Evolutionary conservation across 2,329 filamentous ascomycete genomes (phyloP).

Genomic region (Penicillium sp.): DNA sequence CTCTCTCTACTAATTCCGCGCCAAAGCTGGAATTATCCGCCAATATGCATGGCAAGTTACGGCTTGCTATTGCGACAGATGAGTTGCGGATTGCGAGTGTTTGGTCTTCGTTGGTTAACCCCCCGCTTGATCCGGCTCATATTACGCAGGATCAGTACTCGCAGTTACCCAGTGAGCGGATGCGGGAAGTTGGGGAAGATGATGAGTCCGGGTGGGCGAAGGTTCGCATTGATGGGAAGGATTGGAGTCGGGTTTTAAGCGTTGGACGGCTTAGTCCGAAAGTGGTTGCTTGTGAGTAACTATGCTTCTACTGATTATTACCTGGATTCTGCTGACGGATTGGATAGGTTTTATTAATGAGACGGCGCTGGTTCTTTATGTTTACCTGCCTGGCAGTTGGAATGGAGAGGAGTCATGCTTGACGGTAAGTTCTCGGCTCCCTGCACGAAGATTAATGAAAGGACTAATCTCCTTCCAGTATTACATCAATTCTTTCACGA

Average conservation of each 20-base stretch:
- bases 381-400: slow-evolving; percentile 48
- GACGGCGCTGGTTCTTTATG: slow-evolving; percentile 51
- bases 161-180: slow-evolving; percentile 80
- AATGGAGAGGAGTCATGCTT: slow-evolving; percentile 51
- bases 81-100: slow-evolving; percentile 81
- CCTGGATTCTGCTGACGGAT: not conserved
- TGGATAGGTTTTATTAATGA: slow-evolving; percentile 49
- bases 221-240: slow-evolving; percentile 87
- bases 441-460: not conserved
- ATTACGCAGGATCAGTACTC: slow-evolving; percentile 68
- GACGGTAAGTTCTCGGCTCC: slow-evolving; percentile 41
- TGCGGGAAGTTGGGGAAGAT: slow-evolving; percentile 66
- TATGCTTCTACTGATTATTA: not conserved
- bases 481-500: slow-evolving; percentile 51
- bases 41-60: slow-evolving; percentile 90
- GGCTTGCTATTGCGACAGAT: slow-evolving; percentile 80
- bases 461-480: slow-evolving; percentile 34
- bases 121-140: slow-evolving; percentile 79
- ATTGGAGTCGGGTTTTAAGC: slow-evolving; percentile 93
- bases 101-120: slow-evolving; percentile 86
- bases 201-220: slow-evolving; percentile 85
- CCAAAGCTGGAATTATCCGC: slow-evolving; percentile 83
- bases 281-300: slow-evolving; percentile 86
- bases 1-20: slow-evolving; percentile 26
- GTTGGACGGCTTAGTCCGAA: slow-evolving; percentile 86